Evolutionary conservation across 768 basidiomycete genomes (phyloP).

Genomic region (Leucocoprinus birnbaumii): DNA sequence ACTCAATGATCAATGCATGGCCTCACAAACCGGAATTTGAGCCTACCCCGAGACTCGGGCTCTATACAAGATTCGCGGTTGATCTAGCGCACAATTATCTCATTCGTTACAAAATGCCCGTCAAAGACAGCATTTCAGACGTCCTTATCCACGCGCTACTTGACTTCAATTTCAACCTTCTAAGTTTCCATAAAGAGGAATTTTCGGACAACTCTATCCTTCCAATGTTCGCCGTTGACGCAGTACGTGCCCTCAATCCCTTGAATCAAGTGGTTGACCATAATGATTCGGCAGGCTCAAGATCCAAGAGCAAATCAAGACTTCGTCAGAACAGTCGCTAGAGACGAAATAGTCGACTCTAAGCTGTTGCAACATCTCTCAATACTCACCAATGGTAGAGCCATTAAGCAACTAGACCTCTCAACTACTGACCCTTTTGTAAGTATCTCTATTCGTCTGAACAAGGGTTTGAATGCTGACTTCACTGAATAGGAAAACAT

Average conservation of each 20-base stretch:
- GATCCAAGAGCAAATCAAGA: neutral
- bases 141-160: neutral
- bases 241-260: neutral
- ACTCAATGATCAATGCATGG: too few species aligned
- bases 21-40: too few species aligned
- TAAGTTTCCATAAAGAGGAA: neutral
- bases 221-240: too few species aligned
- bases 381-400: neutral
- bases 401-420: neutral
- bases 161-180: neutral
- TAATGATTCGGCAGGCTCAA: too few species aligned
- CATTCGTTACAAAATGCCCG: too few species aligned
- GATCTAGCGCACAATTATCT: too few species aligned
- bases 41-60: too few species aligned
- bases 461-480: too few species aligned
- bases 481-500: too few species aligned
- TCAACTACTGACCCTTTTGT: neutral
- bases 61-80: too few species aligned
- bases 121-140: too few species aligned
- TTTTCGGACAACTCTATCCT: neutral
- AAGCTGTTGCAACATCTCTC: neutral
- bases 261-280: neutral
- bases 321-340: neutral
- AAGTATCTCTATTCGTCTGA: neutral
- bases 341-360: neutral